Evolutionary conservation across 192 early-diverging fungal species (phyloP).

Genomic region (Polychytrium aggregatum): DNA sequence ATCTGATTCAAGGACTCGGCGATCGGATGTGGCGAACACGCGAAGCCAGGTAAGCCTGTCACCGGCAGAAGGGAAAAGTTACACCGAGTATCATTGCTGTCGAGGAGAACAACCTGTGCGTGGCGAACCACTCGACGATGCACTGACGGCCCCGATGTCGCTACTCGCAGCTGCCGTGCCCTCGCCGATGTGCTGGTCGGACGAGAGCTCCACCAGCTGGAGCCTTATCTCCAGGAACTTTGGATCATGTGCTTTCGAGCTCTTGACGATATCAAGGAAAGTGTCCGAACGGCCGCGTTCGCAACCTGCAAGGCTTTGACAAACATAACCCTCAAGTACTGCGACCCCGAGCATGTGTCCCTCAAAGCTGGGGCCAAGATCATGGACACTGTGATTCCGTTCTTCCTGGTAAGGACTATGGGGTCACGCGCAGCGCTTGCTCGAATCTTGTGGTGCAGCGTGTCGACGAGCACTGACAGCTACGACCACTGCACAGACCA

Average conservation of each 20-base stretch:
- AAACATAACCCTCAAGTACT: constrained; percentile 71
- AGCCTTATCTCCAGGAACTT: constrained; percentile 64
- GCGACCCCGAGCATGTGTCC: constrained; percentile 58
- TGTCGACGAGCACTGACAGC: too few species aligned
- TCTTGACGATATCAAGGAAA: constrained; percentile 91
- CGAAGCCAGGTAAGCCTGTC: constrained; percentile 52
- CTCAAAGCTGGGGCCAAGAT: constrained; percentile 55
- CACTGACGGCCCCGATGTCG: neutral
- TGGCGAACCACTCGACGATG: too few species aligned
- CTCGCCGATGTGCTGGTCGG: constrained; percentile 63
- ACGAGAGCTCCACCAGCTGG: constrained; percentile 50
- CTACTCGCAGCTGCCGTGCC: constrained; percentile 52
- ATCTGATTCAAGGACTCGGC: constrained; percentile 63
- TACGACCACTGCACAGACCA: constrained; percentile 13
- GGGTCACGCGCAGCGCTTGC: too few species aligned
- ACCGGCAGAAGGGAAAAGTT: too few species aligned
- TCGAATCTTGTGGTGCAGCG: too few species aligned
- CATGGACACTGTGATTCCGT: constrained; percentile 75
- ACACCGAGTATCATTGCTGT: too few species aligned
- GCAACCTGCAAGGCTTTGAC: constrained; percentile 68
- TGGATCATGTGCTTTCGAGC: constrained; percentile 88
- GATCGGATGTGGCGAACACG: constrained; percentile 77
- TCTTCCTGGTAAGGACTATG: constrained; percentile 58
- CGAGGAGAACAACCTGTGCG: too few species aligned
- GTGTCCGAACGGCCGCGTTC: constrained; percentile 72